Conservation (phyloP, 148 eudicot genomes). For the Vaccinium vitisidaea region DNA sequence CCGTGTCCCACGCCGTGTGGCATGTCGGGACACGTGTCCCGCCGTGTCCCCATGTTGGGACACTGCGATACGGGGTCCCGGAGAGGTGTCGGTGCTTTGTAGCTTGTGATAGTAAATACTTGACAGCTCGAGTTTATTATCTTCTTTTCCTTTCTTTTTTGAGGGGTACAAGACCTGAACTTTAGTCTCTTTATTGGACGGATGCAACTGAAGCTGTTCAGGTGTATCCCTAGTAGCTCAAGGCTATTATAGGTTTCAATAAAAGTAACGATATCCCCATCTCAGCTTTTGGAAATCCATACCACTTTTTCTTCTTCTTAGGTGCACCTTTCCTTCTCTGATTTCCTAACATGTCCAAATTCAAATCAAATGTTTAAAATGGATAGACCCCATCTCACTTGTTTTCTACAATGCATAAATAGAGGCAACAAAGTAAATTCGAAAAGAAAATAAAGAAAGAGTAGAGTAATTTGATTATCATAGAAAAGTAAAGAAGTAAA, state of each 20-base stretch:
- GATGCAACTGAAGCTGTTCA: neutral
- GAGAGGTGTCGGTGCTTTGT: too few relatives aligned
- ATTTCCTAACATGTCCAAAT: too few relatives aligned
- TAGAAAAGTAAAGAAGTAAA: neutral
- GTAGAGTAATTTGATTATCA: neutral
- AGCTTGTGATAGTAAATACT: neutral
- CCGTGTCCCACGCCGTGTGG: too few relatives aligned
- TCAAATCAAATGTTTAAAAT: neutral
- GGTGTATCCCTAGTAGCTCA: neutral
- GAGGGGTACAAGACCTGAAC: neutral
- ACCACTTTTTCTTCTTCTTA: slow-evolving; percentile 6
- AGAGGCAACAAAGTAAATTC: neutral
- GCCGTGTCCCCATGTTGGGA: too few relatives aligned
- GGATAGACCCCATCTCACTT: neutral
- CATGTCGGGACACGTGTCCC: too few relatives aligned
- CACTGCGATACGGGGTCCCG: too few relatives aligned
- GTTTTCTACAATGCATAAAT: neutral
- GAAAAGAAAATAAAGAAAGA: neutral
- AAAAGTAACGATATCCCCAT: neutral
- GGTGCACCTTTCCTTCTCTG: neutral
- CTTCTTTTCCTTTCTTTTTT: neutral
- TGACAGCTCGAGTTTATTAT: neutral
- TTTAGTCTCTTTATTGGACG: neutral
- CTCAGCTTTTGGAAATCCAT: neutral
- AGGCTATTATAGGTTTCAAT: neutral